Conservation (phyloP, 208 protist species). For the Borovskyia barvae region DNA sequence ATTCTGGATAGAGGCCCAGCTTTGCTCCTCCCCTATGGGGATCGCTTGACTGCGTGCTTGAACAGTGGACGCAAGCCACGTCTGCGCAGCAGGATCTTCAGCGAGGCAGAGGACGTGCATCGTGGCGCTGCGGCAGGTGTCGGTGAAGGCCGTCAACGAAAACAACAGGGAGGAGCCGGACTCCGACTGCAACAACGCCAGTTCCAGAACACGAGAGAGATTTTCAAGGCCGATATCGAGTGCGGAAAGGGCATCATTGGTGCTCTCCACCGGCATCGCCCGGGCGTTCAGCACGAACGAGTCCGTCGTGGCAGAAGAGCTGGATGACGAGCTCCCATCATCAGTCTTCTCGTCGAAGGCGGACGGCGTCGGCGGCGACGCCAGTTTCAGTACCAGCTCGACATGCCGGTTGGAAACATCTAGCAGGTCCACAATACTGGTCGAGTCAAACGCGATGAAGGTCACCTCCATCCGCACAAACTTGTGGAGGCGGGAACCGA, state of each 20-base stretch:
- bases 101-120: slow-evolving; percentile 78
- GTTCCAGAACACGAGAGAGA: slow-evolving; percentile 60
- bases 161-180: slow-evolving; percentile 79
- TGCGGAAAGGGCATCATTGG: slow-evolving; percentile 76
- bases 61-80: slow-evolving; percentile 71
- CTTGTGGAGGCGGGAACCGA: slow-evolving; percentile 35
- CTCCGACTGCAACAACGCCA: slow-evolving; percentile 55
- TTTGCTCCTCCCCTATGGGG: slow-evolving; percentile 56
- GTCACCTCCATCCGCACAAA: slow-evolving; percentile 74
- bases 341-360: slow-evolving; percentile 43
- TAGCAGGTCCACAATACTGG: slow-evolving; percentile 73
- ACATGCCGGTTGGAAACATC: slow-evolving; percentile 72
- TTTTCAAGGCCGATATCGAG: slow-evolving; percentile 86
- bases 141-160: slow-evolving; percentile 78
- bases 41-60: slow-evolving; percentile 62
- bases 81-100: slow-evolving; percentile 66
- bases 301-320: slow-evolving; percentile 38
- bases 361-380: slow-evolving; percentile 47
- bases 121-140: slow-evolving; percentile 63
- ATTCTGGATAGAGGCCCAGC: slow-evolving; percentile 74
- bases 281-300: slow-evolving; percentile 62
- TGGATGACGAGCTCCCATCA: slow-evolving; percentile 19
- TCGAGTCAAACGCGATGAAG: slow-evolving; percentile 79
- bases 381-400: slow-evolving; percentile 66
- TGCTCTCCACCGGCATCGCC: slow-evolving; percentile 44